A percentile compares a stretch with the other conserved stretches of the same genome.
Conservation (phyloP, 345 rosid genomes). For the Salix purpurea region DNA sequence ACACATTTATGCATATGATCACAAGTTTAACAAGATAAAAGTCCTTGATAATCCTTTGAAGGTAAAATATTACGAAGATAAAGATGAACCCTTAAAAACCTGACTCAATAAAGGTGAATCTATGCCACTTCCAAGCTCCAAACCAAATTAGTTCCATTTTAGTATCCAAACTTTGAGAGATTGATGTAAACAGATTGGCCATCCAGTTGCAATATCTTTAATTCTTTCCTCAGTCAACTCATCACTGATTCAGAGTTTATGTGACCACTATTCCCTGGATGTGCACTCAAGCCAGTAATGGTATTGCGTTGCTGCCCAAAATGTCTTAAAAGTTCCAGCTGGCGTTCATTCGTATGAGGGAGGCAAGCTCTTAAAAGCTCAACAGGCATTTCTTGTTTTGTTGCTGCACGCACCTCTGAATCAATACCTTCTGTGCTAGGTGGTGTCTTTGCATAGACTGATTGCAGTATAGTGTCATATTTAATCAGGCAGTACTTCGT, state of each 20-base stretch:
- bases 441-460: slow-evolving; percentile 45
- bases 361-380: slow-evolving; percentile 93
- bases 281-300: slow-evolving; percentile 23
- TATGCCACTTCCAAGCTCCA: slow-evolving; percentile 1
- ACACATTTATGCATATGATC: slow-evolving; percentile 36
- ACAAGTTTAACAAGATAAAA: slow-evolving; percentile 13
- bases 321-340: slow-evolving; percentile 62
- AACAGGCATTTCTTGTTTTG: slow-evolving; percentile 89
- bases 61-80: slow-evolving; percentile 15
- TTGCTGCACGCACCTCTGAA: slow-evolving; percentile 43
- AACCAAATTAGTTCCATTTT: neutral
- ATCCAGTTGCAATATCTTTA: neutral
- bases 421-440: slow-evolving; percentile 47
- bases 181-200: neutral
- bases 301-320: slow-evolving; percentile 63
- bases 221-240: slow-evolving; percentile 31
- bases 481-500: slow-evolving; percentile 87
- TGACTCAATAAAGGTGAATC: neutral
- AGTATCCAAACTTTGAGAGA: neutral
- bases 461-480: slow-evolving; percentile 71
- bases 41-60: neutral
- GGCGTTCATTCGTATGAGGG: slow-evolving; percentile 78
- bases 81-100: slow-evolving; percentile 17
- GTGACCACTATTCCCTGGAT: slow-evolving; percentile 39
- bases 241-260: slow-evolving; percentile 63